Base-by-base conservation (phyloP, 176 grass and related monocot species). In the Cenchrus americanus region DNA sequence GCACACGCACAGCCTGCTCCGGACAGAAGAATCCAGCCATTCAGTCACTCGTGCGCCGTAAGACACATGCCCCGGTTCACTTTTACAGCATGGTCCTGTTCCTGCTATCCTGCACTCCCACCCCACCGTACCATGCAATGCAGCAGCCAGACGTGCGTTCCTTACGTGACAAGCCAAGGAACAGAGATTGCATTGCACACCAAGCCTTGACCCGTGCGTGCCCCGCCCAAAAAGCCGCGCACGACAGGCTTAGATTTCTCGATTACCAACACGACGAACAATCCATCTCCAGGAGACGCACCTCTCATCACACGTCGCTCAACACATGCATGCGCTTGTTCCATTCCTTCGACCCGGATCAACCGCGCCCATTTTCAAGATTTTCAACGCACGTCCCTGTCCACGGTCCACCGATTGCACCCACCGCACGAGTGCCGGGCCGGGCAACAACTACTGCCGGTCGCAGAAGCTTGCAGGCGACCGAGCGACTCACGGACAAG, bases 131-230 rank as follows among this genome's bases (percentile, higher is more conserved):
- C n/a, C n/a, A n/a, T n/a, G n/a, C n/a, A n/a, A 34, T 34, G 32
- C 32, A 34, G 32, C 32, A 34, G 32, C 32, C 32, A 34, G 32
- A 34, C 23, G 23, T 12, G 10, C 1, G 66, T 46, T 37, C 18
- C 50, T 80, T 89, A 51, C 61, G 17, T 50, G 50, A 49, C 52
- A 75, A 83, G 76, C 69, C 73, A 59, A 58, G 48, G 66, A 23
- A 23, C 42, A 24, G 42, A 68, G 24, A 32, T 8, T 67, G 69
- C 69, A 89, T 80, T 75, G 61, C 62, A 42, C 52, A 83, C n/a
- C 70, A 89, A 85, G 87, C 34, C 54, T 76, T 89, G 80, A 84
- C 86, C 80, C n/a, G 21, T 32, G 66, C 80, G n/a, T n/a, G n/a
- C n/a, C n/a, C n/a, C 51, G 50, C 21, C 7, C 32, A 3, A 69